phyloP scores from a whole-genome alignment of 768 basidiomycete genomes.

The Crassisporium funariophilum region DNA sequence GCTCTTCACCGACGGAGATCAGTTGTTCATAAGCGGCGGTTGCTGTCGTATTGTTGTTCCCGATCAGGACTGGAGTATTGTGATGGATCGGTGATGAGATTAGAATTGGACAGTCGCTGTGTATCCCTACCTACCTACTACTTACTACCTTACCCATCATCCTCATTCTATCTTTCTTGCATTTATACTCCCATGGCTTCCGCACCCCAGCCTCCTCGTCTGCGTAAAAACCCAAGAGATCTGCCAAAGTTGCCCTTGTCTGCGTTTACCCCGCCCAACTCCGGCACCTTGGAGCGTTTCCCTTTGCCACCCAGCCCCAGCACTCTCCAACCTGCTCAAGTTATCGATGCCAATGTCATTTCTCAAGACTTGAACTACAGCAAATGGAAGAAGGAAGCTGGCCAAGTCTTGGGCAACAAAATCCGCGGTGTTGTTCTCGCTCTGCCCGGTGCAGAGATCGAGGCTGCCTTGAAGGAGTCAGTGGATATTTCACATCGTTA shows the following conservation, averaged over 20 bases:
- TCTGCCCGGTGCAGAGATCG: conserved; percentile 44
- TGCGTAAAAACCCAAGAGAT: conserved; percentile 65
- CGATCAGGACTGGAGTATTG: too few species aligned
- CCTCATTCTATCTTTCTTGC: conserved; percentile 10
- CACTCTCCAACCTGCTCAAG: conserved; percentile 57
- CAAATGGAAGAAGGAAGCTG: conserved; percentile 57
- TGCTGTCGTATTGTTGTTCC: too few species aligned
- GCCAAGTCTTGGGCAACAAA: conserved; percentile 44
- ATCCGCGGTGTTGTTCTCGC: conserved; percentile 60
- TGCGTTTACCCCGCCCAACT: conserved; percentile 73
- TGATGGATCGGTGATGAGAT: too few species aligned
- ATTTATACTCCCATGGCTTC: conserved; percentile 22
- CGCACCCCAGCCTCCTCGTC: conserved; percentile 31
- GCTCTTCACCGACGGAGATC: too few species aligned
- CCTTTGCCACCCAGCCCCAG: conserved; percentile 71
- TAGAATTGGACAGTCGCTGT: too few species aligned
- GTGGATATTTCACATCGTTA: conserved; percentile 23
- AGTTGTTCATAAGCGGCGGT: too few species aligned
- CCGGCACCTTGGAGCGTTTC: conserved; percentile 67
- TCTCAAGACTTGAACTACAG: conserved; percentile 40
- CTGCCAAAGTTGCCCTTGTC: conserved; percentile 75
- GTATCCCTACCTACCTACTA: too few species aligned
- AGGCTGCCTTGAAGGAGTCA: conserved; percentile 49
- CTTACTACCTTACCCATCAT: too few species aligned
- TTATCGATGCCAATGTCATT: conserved; percentile 72